phyloP scores from a whole-genome alignment of 306 rosid species.

The Inga oerstediana region DNA sequence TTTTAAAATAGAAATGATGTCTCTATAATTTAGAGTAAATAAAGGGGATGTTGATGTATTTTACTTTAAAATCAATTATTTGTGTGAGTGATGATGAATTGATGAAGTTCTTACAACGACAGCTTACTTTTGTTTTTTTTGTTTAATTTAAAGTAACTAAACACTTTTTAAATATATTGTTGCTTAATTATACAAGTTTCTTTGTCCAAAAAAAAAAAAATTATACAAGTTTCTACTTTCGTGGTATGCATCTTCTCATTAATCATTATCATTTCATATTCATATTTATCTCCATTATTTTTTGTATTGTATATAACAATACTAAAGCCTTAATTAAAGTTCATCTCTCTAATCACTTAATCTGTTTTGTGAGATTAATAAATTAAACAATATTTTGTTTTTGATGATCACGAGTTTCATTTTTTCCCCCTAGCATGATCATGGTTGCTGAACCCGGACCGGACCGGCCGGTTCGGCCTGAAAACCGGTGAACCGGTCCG shows the following conservation, averaged over 20 bases:
- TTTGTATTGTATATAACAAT: not conserved
- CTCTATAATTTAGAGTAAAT: too few species aligned
- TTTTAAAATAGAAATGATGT: too few species aligned
- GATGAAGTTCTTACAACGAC: not conserved
- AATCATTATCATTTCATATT: not conserved
- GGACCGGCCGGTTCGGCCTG: too few species aligned
- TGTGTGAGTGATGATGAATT: not conserved
- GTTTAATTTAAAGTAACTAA: not conserved
- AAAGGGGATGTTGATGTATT: too few species aligned
- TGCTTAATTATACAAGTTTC: not conserved
- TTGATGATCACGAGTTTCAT: not conserved
- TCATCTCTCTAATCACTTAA: not conserved
- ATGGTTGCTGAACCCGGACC: too few species aligned
- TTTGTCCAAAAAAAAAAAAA: too few species aligned
- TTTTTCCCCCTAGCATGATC: not conserved
- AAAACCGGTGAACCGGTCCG: too few species aligned
- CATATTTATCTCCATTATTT: not conserved
- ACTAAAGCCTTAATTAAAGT: not conserved
- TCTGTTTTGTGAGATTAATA: not conserved
- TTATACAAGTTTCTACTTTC: not conserved
- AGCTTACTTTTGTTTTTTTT: not conserved
- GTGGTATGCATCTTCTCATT: not conserved
- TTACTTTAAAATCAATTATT: not conserved
- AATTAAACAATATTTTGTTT: not conserved
- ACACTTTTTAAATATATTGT: not conserved